A percentile compares a stretch with the other conserved stretches of the same genome.
Evolutionary conservation across 2,329 filamentous ascomycete species (phyloP).

Genomic region (Exophiala spinifera): DNA sequence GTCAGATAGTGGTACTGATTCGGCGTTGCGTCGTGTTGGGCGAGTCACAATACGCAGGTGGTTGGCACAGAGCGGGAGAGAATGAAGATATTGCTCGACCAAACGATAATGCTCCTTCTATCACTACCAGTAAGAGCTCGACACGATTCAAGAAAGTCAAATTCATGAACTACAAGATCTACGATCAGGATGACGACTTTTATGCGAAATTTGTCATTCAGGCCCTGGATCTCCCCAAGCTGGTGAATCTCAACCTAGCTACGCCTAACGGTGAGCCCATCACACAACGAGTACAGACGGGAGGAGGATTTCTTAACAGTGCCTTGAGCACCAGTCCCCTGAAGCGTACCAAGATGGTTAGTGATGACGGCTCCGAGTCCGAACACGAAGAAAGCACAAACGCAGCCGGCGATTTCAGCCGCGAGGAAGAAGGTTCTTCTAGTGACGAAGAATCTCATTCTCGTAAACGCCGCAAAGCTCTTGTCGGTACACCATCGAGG

Average conservation of each 20-base stretch:
- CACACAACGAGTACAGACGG: no score
- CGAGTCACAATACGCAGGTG: background rate
- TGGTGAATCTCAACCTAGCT: slow-evolving; percentile 81
- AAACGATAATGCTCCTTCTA: background rate
- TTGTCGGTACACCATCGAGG: no score
- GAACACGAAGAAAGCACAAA: background rate
- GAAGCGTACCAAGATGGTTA: slow-evolving; percentile 3
- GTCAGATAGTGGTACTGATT: slow-evolving; percentile 14
- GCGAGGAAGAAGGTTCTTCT: background rate
- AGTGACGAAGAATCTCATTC: background rate
- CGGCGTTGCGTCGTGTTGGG: background rate
- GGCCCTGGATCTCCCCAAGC: slow-evolving; percentile 17
- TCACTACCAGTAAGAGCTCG: background rate
- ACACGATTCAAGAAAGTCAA: background rate
- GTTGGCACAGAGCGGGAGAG: background rate
- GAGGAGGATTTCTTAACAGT: no score
- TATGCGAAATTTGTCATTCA: slow-evolving; percentile 19
- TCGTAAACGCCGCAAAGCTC: no score
- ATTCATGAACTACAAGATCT: background rate
- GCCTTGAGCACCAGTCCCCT: background rate
- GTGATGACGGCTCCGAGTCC: background rate
- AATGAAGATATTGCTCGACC: background rate
- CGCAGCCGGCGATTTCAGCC: background rate
- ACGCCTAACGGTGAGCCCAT: slow-evolving; percentile 64
- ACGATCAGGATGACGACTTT: slow-evolving; percentile 10